Conservation (phyloP, 2,329 filamentous ascomycete species). For the Trichothecium roseum region DNA sequence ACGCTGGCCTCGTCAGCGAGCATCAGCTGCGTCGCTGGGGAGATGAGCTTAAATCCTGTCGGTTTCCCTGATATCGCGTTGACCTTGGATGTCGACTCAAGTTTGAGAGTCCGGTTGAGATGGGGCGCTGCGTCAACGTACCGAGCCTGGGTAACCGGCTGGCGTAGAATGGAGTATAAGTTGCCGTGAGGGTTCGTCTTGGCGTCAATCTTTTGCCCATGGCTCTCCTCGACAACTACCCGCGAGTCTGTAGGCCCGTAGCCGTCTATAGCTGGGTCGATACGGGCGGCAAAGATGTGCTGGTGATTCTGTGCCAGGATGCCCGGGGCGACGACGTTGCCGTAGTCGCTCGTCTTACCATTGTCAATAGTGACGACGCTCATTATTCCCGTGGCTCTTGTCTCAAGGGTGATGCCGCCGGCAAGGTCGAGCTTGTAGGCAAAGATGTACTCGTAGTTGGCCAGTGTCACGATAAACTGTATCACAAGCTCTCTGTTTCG, state of each 20-base stretch:
- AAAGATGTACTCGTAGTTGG: constrained; percentile 44
- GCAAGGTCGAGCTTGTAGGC: constrained; percentile 36
- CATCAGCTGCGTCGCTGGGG: constrained; percentile 33
- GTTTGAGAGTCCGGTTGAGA: constrained; percentile 37
- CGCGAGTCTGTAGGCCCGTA: constrained; percentile 36
- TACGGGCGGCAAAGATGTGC: constrained; percentile 50
- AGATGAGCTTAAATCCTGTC: constrained; percentile 38
- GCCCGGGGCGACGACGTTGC: constrained; percentile 47
- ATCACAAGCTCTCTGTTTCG: constrained; percentile 42
- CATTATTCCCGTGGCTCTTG: constrained; percentile 25
- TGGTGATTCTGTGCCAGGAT: constrained; percentile 54
- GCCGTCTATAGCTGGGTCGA: constrained; percentile 51
- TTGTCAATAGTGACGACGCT: constrained; percentile 31
- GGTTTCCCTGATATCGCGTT: constrained; percentile 38
- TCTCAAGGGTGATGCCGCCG: constrained; percentile 19
- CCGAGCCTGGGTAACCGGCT: constrained; percentile 30
- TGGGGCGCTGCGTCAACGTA: constrained; percentile 42
- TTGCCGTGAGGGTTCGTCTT: constrained; percentile 52
- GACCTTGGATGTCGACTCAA: constrained; percentile 33
- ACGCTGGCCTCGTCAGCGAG: constrained; percentile 33
- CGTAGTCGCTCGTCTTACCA: constrained; percentile 33
- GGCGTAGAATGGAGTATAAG: constrained; percentile 44
- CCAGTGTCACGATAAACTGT: constrained; percentile 47
- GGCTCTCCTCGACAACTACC: constrained; percentile 30
- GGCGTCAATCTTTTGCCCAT: constrained; percentile 27